Percentiles rank a stretch among this genome's conserved stretches.
Evolutionary conservation across 164 flowering plant species (phyloP).

Genomic region (Annona cherimola): DNA sequence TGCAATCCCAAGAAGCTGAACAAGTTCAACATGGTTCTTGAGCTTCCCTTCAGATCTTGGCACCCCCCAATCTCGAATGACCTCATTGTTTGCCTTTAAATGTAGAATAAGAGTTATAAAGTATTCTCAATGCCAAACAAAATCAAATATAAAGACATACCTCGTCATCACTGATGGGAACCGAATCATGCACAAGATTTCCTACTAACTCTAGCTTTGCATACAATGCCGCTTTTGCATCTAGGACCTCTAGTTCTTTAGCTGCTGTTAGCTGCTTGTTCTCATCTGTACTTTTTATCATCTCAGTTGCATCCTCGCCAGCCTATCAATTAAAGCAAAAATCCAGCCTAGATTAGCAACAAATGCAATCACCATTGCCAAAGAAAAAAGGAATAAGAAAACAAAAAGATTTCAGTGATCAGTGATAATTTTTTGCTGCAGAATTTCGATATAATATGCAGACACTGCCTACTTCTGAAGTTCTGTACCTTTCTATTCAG

Average conservation of each 20-base stretch:
- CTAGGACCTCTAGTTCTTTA: constrained; percentile 73
- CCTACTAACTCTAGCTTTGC: constrained; percentile 55
- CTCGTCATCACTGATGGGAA: constrained; percentile 75
- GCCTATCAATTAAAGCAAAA: constrained; percentile 25
- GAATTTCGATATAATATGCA: too few species aligned
- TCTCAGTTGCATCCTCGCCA: constrained; percentile 57
- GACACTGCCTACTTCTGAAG: too few species aligned
- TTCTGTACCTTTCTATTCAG: too few species aligned
- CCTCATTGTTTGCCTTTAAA: constrained; percentile 66
- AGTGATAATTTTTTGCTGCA: not conserved
- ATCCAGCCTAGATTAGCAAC: too few species aligned
- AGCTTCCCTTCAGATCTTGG: constrained; percentile 52
- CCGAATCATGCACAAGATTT: constrained; percentile 94
- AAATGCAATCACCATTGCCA: not conserved
- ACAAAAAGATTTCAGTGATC: not conserved
- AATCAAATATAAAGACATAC: constrained; percentile 23
- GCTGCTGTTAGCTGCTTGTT: constrained; percentile 49
- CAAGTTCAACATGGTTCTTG: constrained; percentile 92
- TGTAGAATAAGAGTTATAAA: not conserved
- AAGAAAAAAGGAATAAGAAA: not conserved
- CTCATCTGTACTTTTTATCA: constrained; percentile 55
- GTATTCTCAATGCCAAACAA: not conserved
- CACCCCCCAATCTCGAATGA: constrained; percentile 75
- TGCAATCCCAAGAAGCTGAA: constrained; percentile 91
- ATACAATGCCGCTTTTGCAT: constrained; percentile 41